Base-by-base conservation (phyloP, 73 alveolate species). In the Breviolum minutum region DNA sequence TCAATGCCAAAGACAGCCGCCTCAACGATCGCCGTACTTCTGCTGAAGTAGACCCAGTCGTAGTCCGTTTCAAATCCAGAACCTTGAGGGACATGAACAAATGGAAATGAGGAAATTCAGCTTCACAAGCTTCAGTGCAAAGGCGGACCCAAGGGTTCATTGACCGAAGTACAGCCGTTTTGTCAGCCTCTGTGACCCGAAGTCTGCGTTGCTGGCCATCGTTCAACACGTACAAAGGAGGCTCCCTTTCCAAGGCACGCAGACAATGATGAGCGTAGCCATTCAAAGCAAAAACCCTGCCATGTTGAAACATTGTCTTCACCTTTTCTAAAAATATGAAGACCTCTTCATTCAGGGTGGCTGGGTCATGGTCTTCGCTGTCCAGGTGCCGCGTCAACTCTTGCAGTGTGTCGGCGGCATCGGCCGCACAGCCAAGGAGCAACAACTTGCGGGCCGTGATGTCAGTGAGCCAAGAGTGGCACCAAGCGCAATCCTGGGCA, bases 361-460 rank as follows among this genome's bases (percentile, higher is more conserved):
- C 96, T 6, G 79, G 70, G 73, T 89, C 87, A 10, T 32, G 19
- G 29, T 6, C 19, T 61, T 89, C 96, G 7, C 32, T 7, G 30
- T 89, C 96, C 11, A 89, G 71, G 27, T 69, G 70, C 13, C 86
- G 96, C 10, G 76, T 32, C 22, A 89, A 71, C 61, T 66, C 73
- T 54, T 69, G 22, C 73, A 70, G 12, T 3, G 74, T 24, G 66
- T 89, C 96, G 0, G 96, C 84, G 14, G 30, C 79, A 62, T 89
- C 96, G 6, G 96, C 96, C 40, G 27, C 69, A 70, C 68, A 14
- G 63, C 74, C 71, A n/a, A 89, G 30, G 26, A 89, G 63, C 86
- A 89, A 64, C 12, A 87, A 61, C 13, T 17, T 68, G 30, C 48
- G 69, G 13, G 48, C 4, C 16, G 84, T 13, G 26, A 70, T 30